Percentiles rank a stretch among this genome's conserved stretches.
These are phyloP conservation scores for Apiospora marii DNA, from an alignment of 2,329 filamentous ascomycete genomes.

Conservation along the genomic window DNA sequence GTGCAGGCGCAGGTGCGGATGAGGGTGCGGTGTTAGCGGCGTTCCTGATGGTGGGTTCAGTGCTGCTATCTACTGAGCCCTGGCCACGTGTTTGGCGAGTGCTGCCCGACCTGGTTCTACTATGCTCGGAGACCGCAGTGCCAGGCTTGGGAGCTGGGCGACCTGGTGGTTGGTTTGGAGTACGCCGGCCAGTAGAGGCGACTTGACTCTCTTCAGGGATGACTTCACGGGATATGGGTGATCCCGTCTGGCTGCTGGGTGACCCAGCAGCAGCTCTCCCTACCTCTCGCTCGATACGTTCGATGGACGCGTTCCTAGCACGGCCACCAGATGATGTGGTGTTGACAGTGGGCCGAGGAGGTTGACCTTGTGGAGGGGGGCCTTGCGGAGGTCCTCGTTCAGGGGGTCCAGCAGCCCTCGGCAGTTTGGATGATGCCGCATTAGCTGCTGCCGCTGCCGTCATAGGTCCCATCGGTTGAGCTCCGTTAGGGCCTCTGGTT, in stretches of 20 bases:
- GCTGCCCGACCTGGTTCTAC: constrained; percentile 54
- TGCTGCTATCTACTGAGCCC: constrained; percentile 73
- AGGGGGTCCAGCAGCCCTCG: constrained; percentile 48
- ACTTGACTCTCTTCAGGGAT: constrained; percentile 58
- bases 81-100: constrained; percentile 63
- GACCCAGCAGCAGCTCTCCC: constrained; percentile 48
- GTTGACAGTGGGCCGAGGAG: constrained; percentile 56
- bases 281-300: constrained; percentile 49
- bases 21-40: constrained; percentile 51
- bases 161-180: constrained; percentile 62
- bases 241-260: constrained; percentile 46
- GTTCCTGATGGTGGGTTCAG: constrained; percentile 61
- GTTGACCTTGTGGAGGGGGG: constrained; percentile 63
- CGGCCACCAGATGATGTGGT: constrained; percentile 50
- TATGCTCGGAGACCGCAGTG: constrained; percentile 41
- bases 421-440: constrained; percentile 50
- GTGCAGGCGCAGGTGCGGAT: constrained; percentile 59
- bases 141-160: constrained; percentile 49
- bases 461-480: neutral
- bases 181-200: constrained; percentile 66
- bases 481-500: constrained; percentile 40
- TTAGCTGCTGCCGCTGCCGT: constrained; percentile 33
- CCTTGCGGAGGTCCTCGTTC: constrained; percentile 53
- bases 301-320: constrained; percentile 58
- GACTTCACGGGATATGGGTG: constrained; percentile 53